Percentiles rank a stretch among this genome's conserved stretches.
Evolutionary conservation across 2,329 filamentous ascomycete genomes (phyloP).

Genomic region (Scedosporium apiospermum): DNA sequence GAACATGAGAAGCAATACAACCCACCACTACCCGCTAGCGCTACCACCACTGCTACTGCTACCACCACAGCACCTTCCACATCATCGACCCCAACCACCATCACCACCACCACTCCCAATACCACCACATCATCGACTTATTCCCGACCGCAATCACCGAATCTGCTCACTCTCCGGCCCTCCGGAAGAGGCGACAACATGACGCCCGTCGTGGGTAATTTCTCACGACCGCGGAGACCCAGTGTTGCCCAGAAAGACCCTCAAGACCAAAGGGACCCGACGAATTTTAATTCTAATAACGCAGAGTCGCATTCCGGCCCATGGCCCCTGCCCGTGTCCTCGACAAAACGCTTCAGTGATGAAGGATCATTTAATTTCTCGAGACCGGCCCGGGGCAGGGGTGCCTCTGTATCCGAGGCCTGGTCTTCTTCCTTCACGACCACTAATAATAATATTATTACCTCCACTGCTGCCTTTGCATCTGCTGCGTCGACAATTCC

Average conservation of each 20-base stretch:
- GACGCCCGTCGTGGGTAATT: neutral
- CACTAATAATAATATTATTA: neutral
- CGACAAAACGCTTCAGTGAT: neutral
- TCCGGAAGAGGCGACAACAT: neutral
- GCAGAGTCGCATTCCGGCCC: neutral
- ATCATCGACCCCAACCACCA: neutral
- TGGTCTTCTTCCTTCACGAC: neutral
- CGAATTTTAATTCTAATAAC: neutral
- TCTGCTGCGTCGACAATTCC: neutral
- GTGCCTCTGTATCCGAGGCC: neutral
- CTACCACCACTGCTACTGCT: neutral
- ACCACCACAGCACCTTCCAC: neutral
- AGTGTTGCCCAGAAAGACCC: neutral
- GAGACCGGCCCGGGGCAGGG: conserved; percentile 1
- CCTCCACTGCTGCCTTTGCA: neutral
- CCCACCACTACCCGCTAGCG: neutral
- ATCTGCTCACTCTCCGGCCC: neutral
- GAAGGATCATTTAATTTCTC: conserved; percentile 4
- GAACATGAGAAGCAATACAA: conserved; percentile 1
- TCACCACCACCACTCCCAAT: neutral
- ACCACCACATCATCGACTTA: neutral
- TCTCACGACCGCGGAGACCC: neutral
- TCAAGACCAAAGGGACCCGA: neutral
- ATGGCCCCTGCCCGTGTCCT: neutral
- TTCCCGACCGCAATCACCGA: neutral